These are phyloP conservation scores for Panellus pusillus DNA, from an alignment of 768 basidiomycete genomes.

Conservation along the genomic window DNA sequence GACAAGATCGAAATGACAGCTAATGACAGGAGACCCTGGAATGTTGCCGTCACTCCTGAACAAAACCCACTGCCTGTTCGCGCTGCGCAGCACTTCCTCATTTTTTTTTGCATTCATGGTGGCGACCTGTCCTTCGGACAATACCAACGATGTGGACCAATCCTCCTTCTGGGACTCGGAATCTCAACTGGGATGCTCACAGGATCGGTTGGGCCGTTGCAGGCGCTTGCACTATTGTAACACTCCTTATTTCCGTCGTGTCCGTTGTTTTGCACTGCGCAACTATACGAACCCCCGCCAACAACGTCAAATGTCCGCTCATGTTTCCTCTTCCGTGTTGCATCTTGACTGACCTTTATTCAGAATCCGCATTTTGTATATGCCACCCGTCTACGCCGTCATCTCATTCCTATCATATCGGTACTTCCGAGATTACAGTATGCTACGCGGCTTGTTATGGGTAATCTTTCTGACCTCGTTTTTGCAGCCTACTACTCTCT, in stretches of 20 bases:
- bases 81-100: too few relatives aligned
- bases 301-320: constrained; percentile 76
- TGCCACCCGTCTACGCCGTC: constrained; percentile 80
- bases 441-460: constrained; percentile 13
- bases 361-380: constrained; percentile 72
- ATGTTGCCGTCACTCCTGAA: too few relatives aligned
- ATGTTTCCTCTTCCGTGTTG: constrained; percentile 3
- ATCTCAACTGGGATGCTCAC: constrained; percentile 53
- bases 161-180: constrained; percentile 52
- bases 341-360: constrained; percentile 1
- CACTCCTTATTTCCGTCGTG: constrained; percentile 56
- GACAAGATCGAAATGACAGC: too few relatives aligned
- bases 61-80: too few relatives aligned
- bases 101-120: neutral
- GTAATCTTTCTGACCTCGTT: neutral
- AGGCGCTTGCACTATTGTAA: constrained; percentile 58
- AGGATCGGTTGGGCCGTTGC: constrained; percentile 62
- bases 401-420: constrained; percentile 87
- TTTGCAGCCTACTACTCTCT: constrained; percentile 40
- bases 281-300: constrained; percentile 70
- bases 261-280: constrained; percentile 66
- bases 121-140: constrained; percentile 51
- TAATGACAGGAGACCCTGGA: too few relatives aligned
- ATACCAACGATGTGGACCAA: constrained; percentile 51
- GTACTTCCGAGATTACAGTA: constrained; percentile 76